A percentile compares a stretch with the other conserved stretches of the same genome.
These are phyloP conservation scores for Brasilioporus rufonigricans DNA, from an alignment of 768 basidiomycete genomes.

Conservation along the genomic window DNA sequence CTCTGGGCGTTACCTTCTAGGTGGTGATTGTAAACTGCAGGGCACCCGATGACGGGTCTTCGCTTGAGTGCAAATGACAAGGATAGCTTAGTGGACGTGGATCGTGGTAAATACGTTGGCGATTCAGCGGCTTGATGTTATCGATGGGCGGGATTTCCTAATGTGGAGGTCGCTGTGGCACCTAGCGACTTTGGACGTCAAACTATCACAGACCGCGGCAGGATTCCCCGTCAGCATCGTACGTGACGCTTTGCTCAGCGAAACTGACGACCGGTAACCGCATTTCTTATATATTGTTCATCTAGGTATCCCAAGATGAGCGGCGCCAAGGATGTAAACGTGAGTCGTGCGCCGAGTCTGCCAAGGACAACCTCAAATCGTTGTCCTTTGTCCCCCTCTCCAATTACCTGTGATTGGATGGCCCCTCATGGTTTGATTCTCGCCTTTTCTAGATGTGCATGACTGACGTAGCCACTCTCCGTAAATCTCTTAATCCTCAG, in stretches of 20 bases:
- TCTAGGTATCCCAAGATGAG: constrained; percentile 20
- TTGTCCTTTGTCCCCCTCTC: background rate
- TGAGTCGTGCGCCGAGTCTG: constrained; percentile 25
- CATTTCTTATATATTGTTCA: background rate
- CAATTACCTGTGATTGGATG: constrained; percentile 6
- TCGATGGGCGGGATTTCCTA: constrained; percentile 10
- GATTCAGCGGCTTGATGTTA: background rate
- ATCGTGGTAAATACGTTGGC: too few relatives aligned
- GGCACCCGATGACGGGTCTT: too few relatives aligned
- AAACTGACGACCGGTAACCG: background rate
- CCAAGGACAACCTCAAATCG: constrained; percentile 19
- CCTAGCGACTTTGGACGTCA: background rate
- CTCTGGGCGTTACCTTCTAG: too few relatives aligned
- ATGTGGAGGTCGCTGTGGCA: constrained; percentile 2
- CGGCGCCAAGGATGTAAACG: constrained; percentile 27
- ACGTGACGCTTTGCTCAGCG: constrained; percentile 1
- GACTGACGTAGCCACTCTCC: constrained; percentile 31
- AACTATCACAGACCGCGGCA: constrained; percentile 7
- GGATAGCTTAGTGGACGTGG: too few relatives aligned
- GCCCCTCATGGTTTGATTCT: constrained; percentile 13
- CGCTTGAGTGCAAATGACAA: too few relatives aligned
- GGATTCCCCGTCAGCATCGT: background rate
- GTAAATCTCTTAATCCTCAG: constrained; percentile 28
- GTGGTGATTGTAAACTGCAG: too few relatives aligned
- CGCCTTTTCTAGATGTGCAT: constrained; percentile 27